Percentiles rank a stretch among this genome's conserved stretches.
Conservation (phyloP, 2,329 filamentous ascomycete genomes). For the Pyrenophora seminiperda region DNA sequence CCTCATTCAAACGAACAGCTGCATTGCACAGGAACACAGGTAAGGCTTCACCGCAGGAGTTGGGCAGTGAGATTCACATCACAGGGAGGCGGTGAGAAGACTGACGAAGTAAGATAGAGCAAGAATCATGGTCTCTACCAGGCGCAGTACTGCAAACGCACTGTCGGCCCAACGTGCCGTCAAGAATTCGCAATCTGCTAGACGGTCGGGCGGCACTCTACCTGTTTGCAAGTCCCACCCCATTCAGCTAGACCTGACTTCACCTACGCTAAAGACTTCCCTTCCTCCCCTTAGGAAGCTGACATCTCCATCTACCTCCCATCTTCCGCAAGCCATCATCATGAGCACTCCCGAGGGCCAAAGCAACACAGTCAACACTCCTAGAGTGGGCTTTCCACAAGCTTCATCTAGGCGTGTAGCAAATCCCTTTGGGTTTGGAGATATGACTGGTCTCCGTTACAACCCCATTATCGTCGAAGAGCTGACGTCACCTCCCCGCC, state of each 20-base stretch:
- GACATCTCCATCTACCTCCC: constrained; percentile 14
- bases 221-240: neutral
- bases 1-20: neutral
- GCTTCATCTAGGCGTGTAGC: neutral
- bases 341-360: neutral
- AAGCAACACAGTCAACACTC: neutral
- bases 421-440: neutral
- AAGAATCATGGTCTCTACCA: constrained; percentile 17
- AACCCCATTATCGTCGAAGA: constrained; percentile 36
- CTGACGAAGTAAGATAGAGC: neutral
- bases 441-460: constrained; percentile 20
- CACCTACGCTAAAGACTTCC: neutral
- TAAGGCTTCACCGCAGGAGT: neutral
- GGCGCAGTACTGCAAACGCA: constrained; percentile 14
- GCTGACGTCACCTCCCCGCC: constrained; percentile 13
- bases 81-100: neutral
- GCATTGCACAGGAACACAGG: neutral
- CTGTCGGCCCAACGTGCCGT: neutral
- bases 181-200: neutral
- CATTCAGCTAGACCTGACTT: neutral
- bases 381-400: neutral
- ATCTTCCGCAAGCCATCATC: neutral
- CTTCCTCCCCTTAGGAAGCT: neutral
- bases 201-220: constrained; percentile 1
- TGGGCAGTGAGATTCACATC: neutral